Base-by-base conservation (phyloP, 176 grass and related monocot species). In the Zizania latifolia region DNA sequence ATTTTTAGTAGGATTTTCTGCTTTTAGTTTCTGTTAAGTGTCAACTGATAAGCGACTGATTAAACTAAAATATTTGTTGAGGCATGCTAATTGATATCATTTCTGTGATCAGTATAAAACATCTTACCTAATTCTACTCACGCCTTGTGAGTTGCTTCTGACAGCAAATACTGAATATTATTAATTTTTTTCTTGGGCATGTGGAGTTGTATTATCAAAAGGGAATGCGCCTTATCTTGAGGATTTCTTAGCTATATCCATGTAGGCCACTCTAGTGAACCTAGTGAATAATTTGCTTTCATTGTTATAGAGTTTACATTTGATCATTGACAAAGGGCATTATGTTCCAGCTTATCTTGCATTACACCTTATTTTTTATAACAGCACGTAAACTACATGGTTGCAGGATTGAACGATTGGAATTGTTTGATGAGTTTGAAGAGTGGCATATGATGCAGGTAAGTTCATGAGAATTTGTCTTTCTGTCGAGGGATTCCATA, bases 361-460 rank as follows among this genome's bases (percentile, higher is more conserved):
- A 0, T 6, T 43, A 15, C 5, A 21, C 37, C 2, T 53, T 9
- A 66, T 3, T 40, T 10, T 65, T 59, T 0, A 17, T 17, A 39
- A 33, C 51, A 59, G 2, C 50, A 62, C 67, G 62, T 4, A 70
- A 41, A 41, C 60, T 66, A 32, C 2, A 53, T 74, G 58, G 24
- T 65, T 89, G 65, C 84, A 98, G 94, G 64, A 94, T 94, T 64
- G 94, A 98, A 75, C 86, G 86, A 11, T 61, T 98, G 48, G 94
- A 98, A 26, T 66, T 98, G 81, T 98, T 98, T 86, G 91, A 98
- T 69, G 94, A 98, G 72, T 98, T 98, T 76, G 94, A 98, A 82
- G 94, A 98, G 68, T 98, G 91, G 94, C 57, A 98, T 83, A 94
- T 98, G 94, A 94, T 98, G 94, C 94, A 94, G 91, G 94, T 87